Conservation (phyloP, 2,329 filamentous ascomycete species). For the Botryotinia narcissicola region DNA sequence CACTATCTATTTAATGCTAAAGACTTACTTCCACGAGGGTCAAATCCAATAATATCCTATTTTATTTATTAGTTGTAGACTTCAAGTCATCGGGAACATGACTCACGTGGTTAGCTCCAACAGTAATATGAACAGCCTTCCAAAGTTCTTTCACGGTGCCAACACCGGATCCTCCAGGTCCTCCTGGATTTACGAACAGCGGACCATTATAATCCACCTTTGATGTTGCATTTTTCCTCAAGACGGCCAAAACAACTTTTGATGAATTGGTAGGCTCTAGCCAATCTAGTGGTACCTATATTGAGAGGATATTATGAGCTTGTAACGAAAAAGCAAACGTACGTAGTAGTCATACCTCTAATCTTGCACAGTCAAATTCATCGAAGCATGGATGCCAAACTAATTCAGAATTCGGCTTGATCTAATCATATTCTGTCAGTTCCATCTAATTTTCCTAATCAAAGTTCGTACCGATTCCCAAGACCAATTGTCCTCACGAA, state of each 20-base stretch:
- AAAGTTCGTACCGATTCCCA: not conserved
- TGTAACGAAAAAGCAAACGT: not conserved
- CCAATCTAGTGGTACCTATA: conserved; percentile 26
- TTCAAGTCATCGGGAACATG: not conserved
- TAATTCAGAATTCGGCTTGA: not conserved
- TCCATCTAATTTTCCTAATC: not conserved
- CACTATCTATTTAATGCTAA: not conserved
- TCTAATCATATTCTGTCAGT: not conserved
- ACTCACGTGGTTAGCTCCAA: conserved; percentile 35
- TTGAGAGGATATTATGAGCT: not conserved
- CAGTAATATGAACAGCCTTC: conserved; percentile 44
- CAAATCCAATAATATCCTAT: conserved; percentile 51
- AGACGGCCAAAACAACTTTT: conserved; percentile 26
- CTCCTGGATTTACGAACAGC: conserved; percentile 34
- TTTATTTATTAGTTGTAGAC: not conserved
- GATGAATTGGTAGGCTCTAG: conserved; percentile 26
- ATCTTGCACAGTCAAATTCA: conserved; percentile 9
- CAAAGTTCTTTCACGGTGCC: conserved; percentile 30
- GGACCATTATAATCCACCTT: conserved; percentile 27
- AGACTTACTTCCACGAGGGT: conserved; percentile 45
- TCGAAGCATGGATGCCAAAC: not conserved
- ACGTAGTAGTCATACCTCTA: not conserved
- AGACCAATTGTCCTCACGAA: not conserved
- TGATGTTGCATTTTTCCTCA: conserved; percentile 28
- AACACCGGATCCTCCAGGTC: conserved; percentile 49